Evolutionary conservation across 331 rosid species (phyloP), one percentile per base, ranked within the genome.

Genomic region (Rhamnella rubrinervis): DNA sequence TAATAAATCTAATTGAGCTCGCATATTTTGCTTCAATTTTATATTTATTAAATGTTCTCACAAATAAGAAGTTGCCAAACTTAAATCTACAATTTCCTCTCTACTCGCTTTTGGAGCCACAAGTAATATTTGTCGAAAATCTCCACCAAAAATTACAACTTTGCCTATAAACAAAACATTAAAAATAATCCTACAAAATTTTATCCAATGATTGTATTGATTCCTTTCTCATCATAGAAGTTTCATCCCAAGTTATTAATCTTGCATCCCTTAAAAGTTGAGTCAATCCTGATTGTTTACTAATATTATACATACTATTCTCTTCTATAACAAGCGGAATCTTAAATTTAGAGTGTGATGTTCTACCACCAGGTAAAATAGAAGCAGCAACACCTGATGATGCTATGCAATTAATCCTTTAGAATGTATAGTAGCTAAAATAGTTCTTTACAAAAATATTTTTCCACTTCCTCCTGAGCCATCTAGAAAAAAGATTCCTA

Each of bases 51-150:
- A 53, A 1, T 5, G 6, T 35, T 8, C 19, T 59, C 60, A 75
- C 3, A 68, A 20, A 7, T 56, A 39, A 1, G 70, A 56, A 1
- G 55, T 75, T 2, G 62, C 60, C 1, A 68, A n/a, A 52, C 58
- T 40, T 8, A 56, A 67, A 2, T 65, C 14, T 1, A 66, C 6
- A 15, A 26, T 31, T 14, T 74, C 5, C n/a, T 11, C 17, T 13
- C 15, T 62, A 35, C 38, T 75, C 4, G n/a, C 80, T n/a, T 8
- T 5, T 3, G 26, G 59, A 7, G 69, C 7, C 52, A 68, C 66
- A 16, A 21, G 79, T 0, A 75, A 31, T 7, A 66, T 61, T 11
- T 74, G 69, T 6, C 44, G n/a, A 70, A 70, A 58, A 59, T 70
- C 65, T 5, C 65, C 65, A 8, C 14, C 50, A 14, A 59, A 35